phyloP scores from a whole-genome alignment of 1,284 basidiomycete genomes.

The Heterobasidion irregulare region DNA sequence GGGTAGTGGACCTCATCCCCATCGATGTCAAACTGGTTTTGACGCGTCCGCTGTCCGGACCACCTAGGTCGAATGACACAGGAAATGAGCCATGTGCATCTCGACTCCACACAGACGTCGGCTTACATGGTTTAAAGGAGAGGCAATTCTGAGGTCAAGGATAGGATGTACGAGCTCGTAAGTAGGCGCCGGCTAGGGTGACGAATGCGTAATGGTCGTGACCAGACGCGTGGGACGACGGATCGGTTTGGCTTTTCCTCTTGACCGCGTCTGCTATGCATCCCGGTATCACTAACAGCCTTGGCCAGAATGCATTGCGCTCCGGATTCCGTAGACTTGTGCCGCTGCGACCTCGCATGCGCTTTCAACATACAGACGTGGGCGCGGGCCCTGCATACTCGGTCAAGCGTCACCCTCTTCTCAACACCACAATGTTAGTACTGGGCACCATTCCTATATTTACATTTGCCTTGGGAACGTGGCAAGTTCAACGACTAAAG shows the following conservation, averaged over 20 bases:
- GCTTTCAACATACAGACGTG: slow-evolving; percentile 7
- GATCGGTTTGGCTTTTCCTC: not conserved
- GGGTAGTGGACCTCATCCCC: slow-evolving; percentile 82
- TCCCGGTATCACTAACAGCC: too few species aligned
- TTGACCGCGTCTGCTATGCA: too few species aligned
- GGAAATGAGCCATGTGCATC: not conserved
- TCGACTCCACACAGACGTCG: not conserved
- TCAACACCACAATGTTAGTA: slow-evolving; percentile 70
- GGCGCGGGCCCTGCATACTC: slow-evolving; percentile 29
- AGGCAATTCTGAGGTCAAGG: not conserved
- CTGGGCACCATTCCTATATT: slow-evolving; percentile 86
- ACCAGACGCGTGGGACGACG: not conserved
- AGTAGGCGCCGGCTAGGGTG: not conserved
- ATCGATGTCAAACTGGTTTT: slow-evolving; percentile 54
- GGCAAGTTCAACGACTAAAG: slow-evolving; percentile 87
- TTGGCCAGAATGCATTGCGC: too few species aligned
- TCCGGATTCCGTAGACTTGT: too few species aligned
- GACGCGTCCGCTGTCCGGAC: slow-evolving; percentile 21
- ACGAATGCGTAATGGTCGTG: not conserved
- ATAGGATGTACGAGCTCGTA: not conserved
- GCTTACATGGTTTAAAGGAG: slow-evolving; percentile 7
- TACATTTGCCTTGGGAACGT: slow-evolving; percentile 87
- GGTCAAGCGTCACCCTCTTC: slow-evolving; percentile 46
- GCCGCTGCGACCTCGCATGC: not conserved
- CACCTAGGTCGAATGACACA: slow-evolving; percentile 16